phyloP scores from a whole-genome alignment of 345 rosid species.

The Eutrema heterophyllum region DNA sequence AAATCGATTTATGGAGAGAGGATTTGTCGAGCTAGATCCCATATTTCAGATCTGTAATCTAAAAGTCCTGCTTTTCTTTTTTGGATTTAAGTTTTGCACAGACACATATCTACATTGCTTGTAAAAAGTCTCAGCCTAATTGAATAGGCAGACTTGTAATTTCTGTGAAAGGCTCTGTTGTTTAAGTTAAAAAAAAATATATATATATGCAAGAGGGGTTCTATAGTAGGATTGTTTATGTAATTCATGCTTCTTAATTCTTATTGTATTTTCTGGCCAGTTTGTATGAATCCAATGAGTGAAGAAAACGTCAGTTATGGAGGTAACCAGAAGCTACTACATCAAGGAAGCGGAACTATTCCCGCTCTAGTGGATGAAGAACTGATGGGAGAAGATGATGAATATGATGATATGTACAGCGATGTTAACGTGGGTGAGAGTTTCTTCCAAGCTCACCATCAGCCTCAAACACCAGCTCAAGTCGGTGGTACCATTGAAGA shows the following conservation, averaged over 20 bases:
- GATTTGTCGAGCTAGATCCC: constrained; percentile 20
- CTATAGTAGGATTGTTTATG: not conserved
- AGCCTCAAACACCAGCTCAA: constrained; percentile 41
- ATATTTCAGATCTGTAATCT: constrained; percentile 23
- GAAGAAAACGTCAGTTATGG: constrained; percentile 59
- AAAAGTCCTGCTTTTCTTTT: not conserved
- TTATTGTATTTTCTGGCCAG: constrained; percentile 31
- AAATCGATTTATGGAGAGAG: not conserved
- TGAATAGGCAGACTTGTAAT: constrained; percentile 4
- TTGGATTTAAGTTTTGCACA: not conserved
- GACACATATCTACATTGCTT: not conserved
- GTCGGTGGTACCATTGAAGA: constrained; percentile 28
- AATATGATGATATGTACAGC: constrained; percentile 79
- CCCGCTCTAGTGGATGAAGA: constrained; percentile 86
- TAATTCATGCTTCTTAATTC: not conserved
- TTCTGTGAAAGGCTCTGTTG: constrained; percentile 13
- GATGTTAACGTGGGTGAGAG: constrained; percentile 87
- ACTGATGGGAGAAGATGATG: constrained; percentile 74
- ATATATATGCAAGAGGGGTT: no score
- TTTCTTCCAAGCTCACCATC: constrained; percentile 55
- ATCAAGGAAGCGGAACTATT: constrained; percentile 74
- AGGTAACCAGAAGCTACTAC: constrained; percentile 51
- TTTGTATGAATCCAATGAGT: constrained; percentile 45
- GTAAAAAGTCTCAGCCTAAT: constrained; percentile 18
- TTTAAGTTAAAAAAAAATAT: no score